Evolutionary conservation across 2,329 filamentous ascomycete species (phyloP), one percentile per base, ranked within the genome.

Genomic region (Alternaria incomplexa): DNA sequence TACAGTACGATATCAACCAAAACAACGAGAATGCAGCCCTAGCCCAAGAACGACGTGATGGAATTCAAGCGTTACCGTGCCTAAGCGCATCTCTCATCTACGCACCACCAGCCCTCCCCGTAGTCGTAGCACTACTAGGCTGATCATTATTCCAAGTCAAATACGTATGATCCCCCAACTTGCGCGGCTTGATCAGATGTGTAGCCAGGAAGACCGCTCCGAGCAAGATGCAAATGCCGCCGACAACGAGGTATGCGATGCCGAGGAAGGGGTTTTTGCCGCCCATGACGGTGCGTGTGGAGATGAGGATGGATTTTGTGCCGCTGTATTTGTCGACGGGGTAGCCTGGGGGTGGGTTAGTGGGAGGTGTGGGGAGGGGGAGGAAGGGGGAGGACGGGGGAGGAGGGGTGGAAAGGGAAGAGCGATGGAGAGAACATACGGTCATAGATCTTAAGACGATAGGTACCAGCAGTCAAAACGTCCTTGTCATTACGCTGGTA

Each of bases 151-250:
- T 97, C 96, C 96, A 99, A 23, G 93, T 96, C 52, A 99, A 87
- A 79, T 99, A 98, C 9, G 93, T 97, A 81, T 98, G 96, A 80
- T 99, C 96, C 65, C 96, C 96, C 45, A 99, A 88, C 91, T 98
- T 99, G 76, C 96, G 91, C 65, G 96, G 96, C 78, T 92, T 94
- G 81, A 99, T 89, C 67, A 98, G 85, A 82, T 98, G 94, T 1
- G 93, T 94, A 64, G 93, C 86, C 32, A 95, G 94, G 82, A 99
- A 99, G 58, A 98, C 79, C 25, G 89, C 88, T 54, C 96, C 96
- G 9, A 99, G 88, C 26, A 97, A 78, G 71, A 99, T 91, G 83
- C 96, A 99, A 62, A 98, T 86, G 51, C 95, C 96, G 60, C 94
- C 95, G 11, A 99, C 93, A 15, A 97, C 93, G 26, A 98, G 86